A percentile compares a stretch with the other conserved stretches of the same genome.
These are phyloP conservation scores for Trichoderma asperelloides DNA, from an alignment of 495 filamentous ascomycete genomes.

Conservation along the genomic window DNA sequence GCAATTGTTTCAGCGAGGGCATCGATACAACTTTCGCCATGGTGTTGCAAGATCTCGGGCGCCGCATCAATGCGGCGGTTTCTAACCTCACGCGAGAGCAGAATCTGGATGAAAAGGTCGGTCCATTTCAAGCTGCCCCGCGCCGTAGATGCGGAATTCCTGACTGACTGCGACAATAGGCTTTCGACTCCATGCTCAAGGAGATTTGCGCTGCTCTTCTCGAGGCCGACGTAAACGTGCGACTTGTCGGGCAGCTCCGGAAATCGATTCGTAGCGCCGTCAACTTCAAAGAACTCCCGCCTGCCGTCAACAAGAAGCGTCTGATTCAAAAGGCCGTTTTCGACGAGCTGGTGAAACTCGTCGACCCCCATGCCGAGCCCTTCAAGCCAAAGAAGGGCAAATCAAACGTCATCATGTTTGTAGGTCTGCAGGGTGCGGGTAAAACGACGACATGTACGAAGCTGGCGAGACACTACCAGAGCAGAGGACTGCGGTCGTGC, in stretches of 20 bases:
- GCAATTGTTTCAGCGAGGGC: background rate
- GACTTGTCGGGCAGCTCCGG: constrained; percentile 83
- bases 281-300: constrained; percentile 84
- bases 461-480: constrained; percentile 88
- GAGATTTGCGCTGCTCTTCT: constrained; percentile 90
- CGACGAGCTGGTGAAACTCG: constrained; percentile 89
- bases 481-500: constrained; percentile 85
- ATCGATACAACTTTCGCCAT: constrained; percentile 41
- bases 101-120: constrained; percentile 92
- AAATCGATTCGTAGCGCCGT: constrained; percentile 87
- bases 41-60: constrained; percentile 97
- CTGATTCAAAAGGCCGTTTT: constrained; percentile 97
- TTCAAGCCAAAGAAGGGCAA: constrained; percentile 98
- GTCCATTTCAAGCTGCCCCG: constrained; percentile 8
- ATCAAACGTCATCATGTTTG: constrained; percentile 97
- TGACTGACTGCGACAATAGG: constrained; percentile 40
- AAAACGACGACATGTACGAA: constrained; percentile 99
- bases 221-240: constrained; percentile 92
- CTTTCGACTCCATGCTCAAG: constrained; percentile 96
- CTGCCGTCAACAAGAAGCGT: constrained; percentile 92
- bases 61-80: constrained; percentile 95
- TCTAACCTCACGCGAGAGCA: constrained; percentile 84
- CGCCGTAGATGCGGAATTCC: background rate
- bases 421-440: constrained; percentile 91
- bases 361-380: constrained; percentile 89